Percentiles rank a stretch among this genome's conserved stretches.
These are phyloP conservation scores for Triadica sebifera DNA, from an alignment of 345 rosid genomes.

Conservation along the genomic window DNA sequence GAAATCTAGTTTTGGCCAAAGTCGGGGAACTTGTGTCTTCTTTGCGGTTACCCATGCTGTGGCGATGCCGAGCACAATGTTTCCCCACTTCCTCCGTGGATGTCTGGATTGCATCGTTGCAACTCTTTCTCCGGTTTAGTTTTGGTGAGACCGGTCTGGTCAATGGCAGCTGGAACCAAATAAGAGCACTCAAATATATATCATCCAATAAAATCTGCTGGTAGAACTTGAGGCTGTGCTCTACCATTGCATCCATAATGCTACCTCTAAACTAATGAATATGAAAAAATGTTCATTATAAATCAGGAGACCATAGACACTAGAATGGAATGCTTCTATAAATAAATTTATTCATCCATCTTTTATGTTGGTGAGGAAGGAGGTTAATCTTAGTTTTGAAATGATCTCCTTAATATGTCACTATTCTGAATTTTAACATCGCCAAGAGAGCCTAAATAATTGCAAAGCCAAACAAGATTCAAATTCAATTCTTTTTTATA, in stretches of 20 bases:
- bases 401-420: background rate
- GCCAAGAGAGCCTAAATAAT: background rate
- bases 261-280: background rate
- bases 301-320: background rate
- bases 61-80: constrained; percentile 59
- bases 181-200: constrained; percentile 4
- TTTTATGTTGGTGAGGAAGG: background rate
- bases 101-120: constrained; percentile 55
- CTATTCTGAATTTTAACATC: background rate
- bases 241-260: background rate
- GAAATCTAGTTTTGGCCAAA: constrained; percentile 33
- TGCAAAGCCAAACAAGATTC: background rate
- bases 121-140: constrained; percentile 74
- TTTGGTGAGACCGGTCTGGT: constrained; percentile 64
- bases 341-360: background rate
- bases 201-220: background rate
- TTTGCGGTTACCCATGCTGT: constrained; percentile 57
- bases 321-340: background rate
- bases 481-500: background rate
- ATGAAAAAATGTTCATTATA: background rate
- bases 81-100: constrained; percentile 50
- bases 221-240: background rate
- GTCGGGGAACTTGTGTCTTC: constrained; percentile 25
- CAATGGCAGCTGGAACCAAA: constrained; percentile 64
- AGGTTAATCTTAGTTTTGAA: background rate